A percentile compares a stretch with the other conserved stretches of the same genome.
phyloP scores from a whole-genome alignment of 306 rosid species.

The Inga laurina region DNA sequence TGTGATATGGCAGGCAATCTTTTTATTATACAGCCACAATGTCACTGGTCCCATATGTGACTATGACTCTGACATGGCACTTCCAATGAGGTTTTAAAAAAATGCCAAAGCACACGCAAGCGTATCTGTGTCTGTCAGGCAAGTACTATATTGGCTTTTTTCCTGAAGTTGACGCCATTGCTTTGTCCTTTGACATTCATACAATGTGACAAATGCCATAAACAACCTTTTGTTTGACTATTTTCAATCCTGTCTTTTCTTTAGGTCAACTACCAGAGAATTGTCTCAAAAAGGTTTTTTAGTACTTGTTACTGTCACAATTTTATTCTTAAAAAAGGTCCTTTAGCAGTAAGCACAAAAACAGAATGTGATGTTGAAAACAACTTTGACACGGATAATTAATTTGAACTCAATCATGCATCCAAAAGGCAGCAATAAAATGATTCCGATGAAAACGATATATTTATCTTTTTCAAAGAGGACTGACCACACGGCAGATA shows the following conservation, averaged over 20 bases:
- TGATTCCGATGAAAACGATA: background rate
- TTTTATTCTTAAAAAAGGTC: background rate
- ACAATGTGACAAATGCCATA: background rate
- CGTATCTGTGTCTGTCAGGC: constrained; percentile 7
- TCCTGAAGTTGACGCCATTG: background rate
- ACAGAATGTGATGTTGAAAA: background rate
- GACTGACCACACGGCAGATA: background rate
- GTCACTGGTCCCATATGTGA: background rate
- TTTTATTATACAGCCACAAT: background rate
- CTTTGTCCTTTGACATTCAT: background rate
- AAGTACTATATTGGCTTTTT: background rate
- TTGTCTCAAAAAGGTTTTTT: background rate
- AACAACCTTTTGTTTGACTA: background rate
- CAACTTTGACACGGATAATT: background rate
- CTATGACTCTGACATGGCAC: background rate
- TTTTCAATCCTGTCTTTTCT: background rate
- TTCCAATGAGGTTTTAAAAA: background rate
- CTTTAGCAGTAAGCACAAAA: background rate
- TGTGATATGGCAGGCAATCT: background rate
- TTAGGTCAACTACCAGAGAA: background rate
- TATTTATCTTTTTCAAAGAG: background rate
- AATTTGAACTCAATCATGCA: background rate
- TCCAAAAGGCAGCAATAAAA: background rate
- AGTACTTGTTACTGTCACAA: background rate
- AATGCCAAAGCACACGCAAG: background rate